phyloP scores from a whole-genome alignment of 768 basidiomycete genomes.

The Phylloporus sp. region DNA sequence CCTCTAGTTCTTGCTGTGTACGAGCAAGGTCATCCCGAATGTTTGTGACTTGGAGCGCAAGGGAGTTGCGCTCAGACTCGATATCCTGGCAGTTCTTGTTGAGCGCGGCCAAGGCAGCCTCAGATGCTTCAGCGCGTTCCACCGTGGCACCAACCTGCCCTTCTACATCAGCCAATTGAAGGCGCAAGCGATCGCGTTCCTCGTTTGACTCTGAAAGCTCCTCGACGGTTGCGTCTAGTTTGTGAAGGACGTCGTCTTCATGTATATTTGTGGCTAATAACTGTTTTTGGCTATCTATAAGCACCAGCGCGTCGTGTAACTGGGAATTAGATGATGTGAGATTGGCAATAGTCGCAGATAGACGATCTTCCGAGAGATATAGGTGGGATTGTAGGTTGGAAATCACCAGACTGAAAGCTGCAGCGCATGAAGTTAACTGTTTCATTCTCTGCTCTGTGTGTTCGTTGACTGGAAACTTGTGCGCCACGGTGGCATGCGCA shows the following conservation, averaged over 20 bases:
- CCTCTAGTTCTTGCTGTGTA: conserved; percentile 50
- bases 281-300: conserved; percentile 21
- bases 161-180: conserved; percentile 35
- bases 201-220: conserved; percentile 34
- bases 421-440: conserved; percentile 32
- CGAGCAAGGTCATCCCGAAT: conserved; percentile 53
- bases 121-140: conserved; percentile 31
- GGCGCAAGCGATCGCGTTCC: conserved; percentile 19
- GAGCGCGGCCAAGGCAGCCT: conserved; percentile 39
- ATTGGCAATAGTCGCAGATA: conserved; percentile 8
- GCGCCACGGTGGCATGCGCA: conserved; percentile 14
- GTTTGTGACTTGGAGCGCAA: conserved; percentile 61
- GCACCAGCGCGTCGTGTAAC: conserved; percentile 10
- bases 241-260: conserved; percentile 23
- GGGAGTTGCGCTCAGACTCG: conserved; percentile 64
- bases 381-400: conserved; percentile 34
- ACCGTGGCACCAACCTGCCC: conserved; percentile 30
- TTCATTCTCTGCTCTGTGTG: conserved; percentile 16
- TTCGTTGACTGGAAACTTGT: conserved; percentile 1
- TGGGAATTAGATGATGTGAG: conserved; percentile 17
- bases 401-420: conserved; percentile 39
- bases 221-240: conserved; percentile 32
- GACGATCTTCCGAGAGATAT: conserved; percentile 16
- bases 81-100: conserved; percentile 48
- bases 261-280: conserved; percentile 12